Evolutionary conservation across 2,329 filamentous ascomycete species (phyloP).

Genomic region (Pseudogymnoascus sp.): DNA sequence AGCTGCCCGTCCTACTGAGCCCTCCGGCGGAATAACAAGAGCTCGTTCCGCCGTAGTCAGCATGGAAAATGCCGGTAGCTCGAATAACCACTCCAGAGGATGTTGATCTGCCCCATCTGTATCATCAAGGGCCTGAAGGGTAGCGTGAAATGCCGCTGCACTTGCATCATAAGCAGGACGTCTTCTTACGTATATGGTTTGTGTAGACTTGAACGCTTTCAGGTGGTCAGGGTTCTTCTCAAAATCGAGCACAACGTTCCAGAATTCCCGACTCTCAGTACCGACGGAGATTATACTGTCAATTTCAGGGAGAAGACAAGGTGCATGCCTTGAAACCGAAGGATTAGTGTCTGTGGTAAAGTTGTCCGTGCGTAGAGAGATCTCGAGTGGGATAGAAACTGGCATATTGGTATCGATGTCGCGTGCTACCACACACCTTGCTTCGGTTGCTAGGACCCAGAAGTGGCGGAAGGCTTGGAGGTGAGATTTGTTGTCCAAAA

Average conservation of each 20-base stretch:
- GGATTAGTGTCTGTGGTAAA: not conserved
- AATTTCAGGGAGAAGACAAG: slow-evolving; percentile 40
- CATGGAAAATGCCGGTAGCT: slow-evolving; percentile 44
- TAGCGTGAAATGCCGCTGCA: slow-evolving; percentile 53
- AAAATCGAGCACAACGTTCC: slow-evolving; percentile 63
- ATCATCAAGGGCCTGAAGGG: slow-evolving; percentile 57
- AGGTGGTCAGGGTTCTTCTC: slow-evolving; percentile 48
- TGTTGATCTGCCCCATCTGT: slow-evolving; percentile 39
- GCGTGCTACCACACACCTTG: slow-evolving; percentile 78
- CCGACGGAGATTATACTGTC: slow-evolving; percentile 40
- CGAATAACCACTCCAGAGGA: slow-evolving; percentile 59
- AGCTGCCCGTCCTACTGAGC: slow-evolving; percentile 33
- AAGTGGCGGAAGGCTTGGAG: slow-evolving; percentile 95
- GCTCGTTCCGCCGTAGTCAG: slow-evolving; percentile 52
- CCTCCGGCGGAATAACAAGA: slow-evolving; percentile 40
- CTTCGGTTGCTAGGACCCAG: slow-evolving; percentile 89
- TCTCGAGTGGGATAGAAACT: slow-evolving; percentile 62
- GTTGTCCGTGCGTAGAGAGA: slow-evolving; percentile 34
- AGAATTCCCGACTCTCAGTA: slow-evolving; percentile 51
- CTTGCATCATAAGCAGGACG: slow-evolving; percentile 49
- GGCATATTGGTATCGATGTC: slow-evolving; percentile 80
- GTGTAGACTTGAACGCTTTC: slow-evolving; percentile 50
- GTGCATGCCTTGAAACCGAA: slow-evolving; percentile 25
- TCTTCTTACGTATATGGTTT: slow-evolving; percentile 57
- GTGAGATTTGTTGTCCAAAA: slow-evolving; percentile 91